Base-by-base conservation (phyloP, 768 basidiomycete species). In the Mycena galericulata region DNA sequence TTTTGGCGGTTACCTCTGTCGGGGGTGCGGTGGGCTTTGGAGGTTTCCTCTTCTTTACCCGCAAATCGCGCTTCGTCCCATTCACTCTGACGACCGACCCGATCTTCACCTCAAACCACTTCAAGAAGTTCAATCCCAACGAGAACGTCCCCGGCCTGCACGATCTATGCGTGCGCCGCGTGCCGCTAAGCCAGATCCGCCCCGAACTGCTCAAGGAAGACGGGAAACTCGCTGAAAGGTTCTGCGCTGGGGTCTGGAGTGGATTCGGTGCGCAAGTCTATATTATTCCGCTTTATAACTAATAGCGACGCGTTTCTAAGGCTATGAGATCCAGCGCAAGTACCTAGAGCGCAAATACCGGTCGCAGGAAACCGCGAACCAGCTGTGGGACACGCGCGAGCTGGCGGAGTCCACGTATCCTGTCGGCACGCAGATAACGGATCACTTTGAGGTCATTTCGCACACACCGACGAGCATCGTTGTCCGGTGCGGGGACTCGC, bases 391-490 rank as follows among this genome's bases (percentile, higher is more conserved):
- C 54, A 51, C 50, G 47, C 24, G 40, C 29, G 63, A 51, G 55
- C 67, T 73, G 36, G 67, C 59, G 5, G 7, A 15, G 26, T 68
- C 72, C 30, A 55, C 63, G 24, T 73, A 73, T 32, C 58, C 58
- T 2, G 50, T 73, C 24, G 67, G 69, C 3, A 71, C 72, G 47
- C 43, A 60, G 51, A 61, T 73, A 15, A 73, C 72, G 1, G 69
- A 73, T 69, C 72, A 73, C 46, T 73, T 73, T 26, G 69, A 73
- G 50, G 72, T 73, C 22, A 38, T 73, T 26, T 36, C 55, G 51
- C 62, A 34, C 50, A 66, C 69, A 30, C 69, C 67, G 30, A 68
- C 53, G n/a, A 68, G 63, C 60, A 68, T 73, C 64, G 50, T 46
- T 22, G 40, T 71, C 49, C 65, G 72, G 2, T 58, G 55, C 41